phyloP scores from a whole-genome alignment of 2,329 filamentous ascomycete genomes.

The Corinectria fuckeliana region DNA sequence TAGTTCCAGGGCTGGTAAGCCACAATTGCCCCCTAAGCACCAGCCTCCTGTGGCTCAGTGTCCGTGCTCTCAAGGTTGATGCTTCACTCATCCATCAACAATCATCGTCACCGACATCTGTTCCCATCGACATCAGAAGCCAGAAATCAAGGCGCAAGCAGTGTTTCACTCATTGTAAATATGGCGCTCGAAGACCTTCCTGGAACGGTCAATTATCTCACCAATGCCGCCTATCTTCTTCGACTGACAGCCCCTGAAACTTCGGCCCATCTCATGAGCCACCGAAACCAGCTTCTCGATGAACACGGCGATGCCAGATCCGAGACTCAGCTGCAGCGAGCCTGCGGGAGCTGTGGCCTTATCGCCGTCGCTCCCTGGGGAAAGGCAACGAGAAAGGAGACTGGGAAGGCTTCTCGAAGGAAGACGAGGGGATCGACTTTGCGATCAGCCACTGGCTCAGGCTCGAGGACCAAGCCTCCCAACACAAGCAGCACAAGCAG shows the following conservation, averaged over 20 bases:
- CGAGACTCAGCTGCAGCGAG: constrained; percentile 59
- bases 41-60: not conserved
- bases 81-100: not conserved
- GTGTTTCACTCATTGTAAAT: not conserved
- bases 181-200: constrained; percentile 35
- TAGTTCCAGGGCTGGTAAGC: constrained; percentile 1
- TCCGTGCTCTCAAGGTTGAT: constrained; percentile 20
- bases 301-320: constrained; percentile 52
- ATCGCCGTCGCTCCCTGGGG: constrained; percentile 62
- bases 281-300: constrained; percentile 57
- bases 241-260: constrained; percentile 58
- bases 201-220: constrained; percentile 54
- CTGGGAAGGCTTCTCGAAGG: constrained; percentile 20
- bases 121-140: not conserved
- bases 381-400: constrained; percentile 48
- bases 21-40: not conserved
- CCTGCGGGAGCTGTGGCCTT: constrained; percentile 66
- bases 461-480: not conserved
- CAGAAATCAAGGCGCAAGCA: not conserved
- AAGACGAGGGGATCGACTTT: constrained; percentile 13
- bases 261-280: constrained; percentile 65
- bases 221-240: constrained; percentile 66
- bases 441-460: not conserved
- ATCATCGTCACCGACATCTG: not conserved
- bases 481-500: constrained; percentile 33